These are phyloP conservation scores for Nannochloropsis gaditana DNA, from an alignment of 108 stramenopile species.

Conservation along the genomic window DNA sequence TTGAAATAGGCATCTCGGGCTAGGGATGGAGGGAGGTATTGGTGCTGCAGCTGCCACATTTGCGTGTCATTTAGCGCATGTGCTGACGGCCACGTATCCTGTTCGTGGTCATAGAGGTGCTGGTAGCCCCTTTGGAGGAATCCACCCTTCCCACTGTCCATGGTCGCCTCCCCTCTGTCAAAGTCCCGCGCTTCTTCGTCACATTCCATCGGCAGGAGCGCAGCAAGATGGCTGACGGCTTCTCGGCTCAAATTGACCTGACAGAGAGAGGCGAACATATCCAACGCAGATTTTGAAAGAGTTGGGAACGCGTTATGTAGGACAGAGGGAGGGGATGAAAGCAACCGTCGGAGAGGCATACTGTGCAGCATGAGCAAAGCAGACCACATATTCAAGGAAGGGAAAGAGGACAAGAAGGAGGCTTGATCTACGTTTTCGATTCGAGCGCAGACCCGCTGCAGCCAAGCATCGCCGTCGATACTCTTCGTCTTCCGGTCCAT, in stretches of 20 bases:
- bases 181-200: neutral
- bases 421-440: neutral
- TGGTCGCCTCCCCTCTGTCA: too few relatives aligned
- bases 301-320: neutral
- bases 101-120: too few relatives aligned
- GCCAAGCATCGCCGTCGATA: neutral
- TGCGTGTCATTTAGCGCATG: neutral
- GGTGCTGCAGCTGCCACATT: neutral
- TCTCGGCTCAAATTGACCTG: neutral
- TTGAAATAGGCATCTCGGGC: neutral
- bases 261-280: neutral
- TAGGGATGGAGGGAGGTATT: neutral
- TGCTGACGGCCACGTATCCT: too few relatives aligned
- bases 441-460: neutral
- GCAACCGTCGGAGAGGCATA: neutral
- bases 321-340: neutral
- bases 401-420: neutral
- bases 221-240: neutral
- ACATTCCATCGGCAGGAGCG: neutral
- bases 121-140: too few relatives aligned
- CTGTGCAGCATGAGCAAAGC: neutral
- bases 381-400: neutral
- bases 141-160: too few relatives aligned
- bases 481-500: neutral
- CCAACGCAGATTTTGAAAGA: neutral